These are phyloP conservation scores for Adansonia gregorii DNA, from an alignment of 441 rosid genomes.

Conservation along the genomic window DNA sequence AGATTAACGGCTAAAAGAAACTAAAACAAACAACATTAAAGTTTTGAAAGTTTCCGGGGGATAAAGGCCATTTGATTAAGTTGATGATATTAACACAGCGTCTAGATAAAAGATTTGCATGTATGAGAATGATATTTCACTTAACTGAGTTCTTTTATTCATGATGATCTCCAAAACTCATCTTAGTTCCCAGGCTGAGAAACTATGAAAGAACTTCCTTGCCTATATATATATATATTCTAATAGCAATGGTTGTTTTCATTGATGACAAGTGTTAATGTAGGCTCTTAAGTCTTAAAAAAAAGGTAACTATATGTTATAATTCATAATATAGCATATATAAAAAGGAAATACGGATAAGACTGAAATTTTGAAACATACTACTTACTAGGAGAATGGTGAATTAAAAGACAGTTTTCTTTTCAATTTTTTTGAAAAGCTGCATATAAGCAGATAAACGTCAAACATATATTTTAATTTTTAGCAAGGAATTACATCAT, in stretches of 20 bases:
- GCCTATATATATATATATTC: not conserved
- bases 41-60: not conserved
- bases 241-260: not conserved
- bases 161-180: not conserved
- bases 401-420: not conserved
- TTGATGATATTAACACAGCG: not conserved
- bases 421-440: not conserved
- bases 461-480: not conserved
- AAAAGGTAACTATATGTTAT: not conserved
- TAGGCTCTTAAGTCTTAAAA: not conserved
- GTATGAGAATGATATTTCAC: not conserved
- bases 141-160: not conserved
- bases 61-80: not conserved
- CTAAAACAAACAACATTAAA: not conserved
- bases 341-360: not conserved
- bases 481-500: not conserved
- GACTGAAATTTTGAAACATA: not conserved
- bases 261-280: not conserved
- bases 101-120: not conserved
- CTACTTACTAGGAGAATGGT: not conserved
- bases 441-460: not conserved
- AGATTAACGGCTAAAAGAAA: conserved; percentile 32
- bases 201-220: not conserved
- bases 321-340: not conserved
- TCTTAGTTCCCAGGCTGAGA: not conserved